A percentile compares a stretch with the other conserved stretches of the same genome.
Conservation (phyloP, 768 basidiomycete species). For the Mycena polygramma region DNA sequence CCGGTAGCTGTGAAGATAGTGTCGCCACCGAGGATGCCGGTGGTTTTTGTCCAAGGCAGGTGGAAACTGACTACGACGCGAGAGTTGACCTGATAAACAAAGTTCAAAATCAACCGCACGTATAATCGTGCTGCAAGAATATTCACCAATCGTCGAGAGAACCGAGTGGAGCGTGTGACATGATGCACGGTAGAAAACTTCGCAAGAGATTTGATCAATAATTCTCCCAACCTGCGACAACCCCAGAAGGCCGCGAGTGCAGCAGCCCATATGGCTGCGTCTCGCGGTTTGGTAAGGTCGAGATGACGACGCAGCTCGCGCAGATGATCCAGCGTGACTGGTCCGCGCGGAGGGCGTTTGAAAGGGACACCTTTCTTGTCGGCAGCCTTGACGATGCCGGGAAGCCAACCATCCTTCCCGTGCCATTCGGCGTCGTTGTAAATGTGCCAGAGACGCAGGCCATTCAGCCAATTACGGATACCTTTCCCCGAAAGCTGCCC, state of each 20-base stretch:
- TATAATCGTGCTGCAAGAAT: no score
- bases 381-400: slow-evolving; percentile 13
- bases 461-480: no score
- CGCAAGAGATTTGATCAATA: background rate
- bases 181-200: slow-evolving; percentile 6
- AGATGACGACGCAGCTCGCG: slow-evolving; percentile 9
- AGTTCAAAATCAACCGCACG: no score
- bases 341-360: slow-evolving; percentile 23
- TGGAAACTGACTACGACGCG: slow-evolving; percentile 25
- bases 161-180: slow-evolving; percentile 8
- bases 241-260: no score
- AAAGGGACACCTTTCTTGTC: slow-evolving; percentile 26
- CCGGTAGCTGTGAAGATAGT: slow-evolving; percentile 30
- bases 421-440: slow-evolving; percentile 38
- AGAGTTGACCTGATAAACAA: background rate
- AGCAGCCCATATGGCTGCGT: slow-evolving; percentile 25
- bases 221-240: no score
- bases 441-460: slow-evolving; percentile 25
- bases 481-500: no score
- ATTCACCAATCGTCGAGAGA: slow-evolving; percentile 8
- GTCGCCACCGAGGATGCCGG: slow-evolving; percentile 6
- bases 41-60: slow-evolving; percentile 40
- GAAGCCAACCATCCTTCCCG: slow-evolving; percentile 31
- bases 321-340: slow-evolving; percentile 29
- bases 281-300: slow-evolving; percentile 9